phyloP scores from a whole-genome alignment of 148 eudicot species.

The Chenopodium berlandieri region DNA sequence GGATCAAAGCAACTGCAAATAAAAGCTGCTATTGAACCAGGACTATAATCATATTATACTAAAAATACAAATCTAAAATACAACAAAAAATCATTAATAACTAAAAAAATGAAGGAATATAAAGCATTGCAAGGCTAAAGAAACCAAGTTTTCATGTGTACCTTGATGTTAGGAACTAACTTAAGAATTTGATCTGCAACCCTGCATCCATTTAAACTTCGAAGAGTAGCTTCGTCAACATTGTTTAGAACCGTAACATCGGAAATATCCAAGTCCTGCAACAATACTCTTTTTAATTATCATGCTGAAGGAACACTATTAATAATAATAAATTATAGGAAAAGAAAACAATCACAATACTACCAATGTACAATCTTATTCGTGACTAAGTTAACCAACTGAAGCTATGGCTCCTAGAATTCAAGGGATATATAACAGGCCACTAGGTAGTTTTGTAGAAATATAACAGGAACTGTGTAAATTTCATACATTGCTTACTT shows the following conservation, averaged over 20 bases:
- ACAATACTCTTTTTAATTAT: neutral
- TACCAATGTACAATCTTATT: neutral
- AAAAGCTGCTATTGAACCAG: neutral
- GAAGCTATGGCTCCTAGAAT: too few relatives aligned
- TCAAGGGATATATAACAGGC: too few relatives aligned
- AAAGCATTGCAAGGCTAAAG: neutral
- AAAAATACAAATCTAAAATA: neutral
- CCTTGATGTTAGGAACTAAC: slow-evolving; percentile 87
- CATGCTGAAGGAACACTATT: too few relatives aligned
- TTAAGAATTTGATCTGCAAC: slow-evolving; percentile 30
- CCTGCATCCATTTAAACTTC: slow-evolving; percentile 89
- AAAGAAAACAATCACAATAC: neutral
- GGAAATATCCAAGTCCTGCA: slow-evolving; percentile 80
- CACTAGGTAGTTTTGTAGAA: too few relatives aligned
- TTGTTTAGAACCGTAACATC: slow-evolving; percentile 58
- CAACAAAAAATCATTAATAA: neutral
- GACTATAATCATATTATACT: neutral
- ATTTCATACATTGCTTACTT: too few relatives aligned
- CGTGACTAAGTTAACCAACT: too few relatives aligned
- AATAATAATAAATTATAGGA: too few relatives aligned
- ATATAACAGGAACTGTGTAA: too few relatives aligned
- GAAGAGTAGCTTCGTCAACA: slow-evolving; percentile 85
- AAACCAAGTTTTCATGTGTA: neutral
- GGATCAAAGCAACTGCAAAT: neutral
- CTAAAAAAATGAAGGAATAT: neutral